Percentiles rank a stretch among this genome's conserved stretches.
phyloP scores from a whole-genome alignment of 1,139 yeast genomes.

The Debaryomyces sp. region DNA sequence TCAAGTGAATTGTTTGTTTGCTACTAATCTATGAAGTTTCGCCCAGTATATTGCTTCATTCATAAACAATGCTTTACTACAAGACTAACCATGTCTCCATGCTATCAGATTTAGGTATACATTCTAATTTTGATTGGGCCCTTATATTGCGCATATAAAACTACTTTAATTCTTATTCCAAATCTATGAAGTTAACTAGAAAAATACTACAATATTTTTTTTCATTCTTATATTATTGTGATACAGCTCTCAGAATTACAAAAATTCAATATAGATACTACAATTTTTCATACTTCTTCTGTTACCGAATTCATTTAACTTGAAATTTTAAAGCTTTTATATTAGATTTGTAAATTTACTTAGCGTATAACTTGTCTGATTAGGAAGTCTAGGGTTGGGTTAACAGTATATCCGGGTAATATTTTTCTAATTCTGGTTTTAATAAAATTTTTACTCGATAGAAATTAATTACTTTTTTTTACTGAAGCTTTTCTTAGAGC shows the following conservation, averaged over 20 bases:
- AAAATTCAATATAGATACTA: neutral
- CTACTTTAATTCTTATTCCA: neutral
- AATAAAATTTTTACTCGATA: neutral
- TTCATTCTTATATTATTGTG: neutral
- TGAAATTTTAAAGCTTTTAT: no score
- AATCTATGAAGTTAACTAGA: neutral
- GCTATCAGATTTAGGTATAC: neutral
- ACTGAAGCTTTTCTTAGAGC: neutral
- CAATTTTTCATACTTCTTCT: no score
- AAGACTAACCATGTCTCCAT: neutral
- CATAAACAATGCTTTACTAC: neutral
- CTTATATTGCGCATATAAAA: slow-evolving; percentile 1
- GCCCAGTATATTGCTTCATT: neutral
- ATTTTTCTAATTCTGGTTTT: neutral
- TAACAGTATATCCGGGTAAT: neutral
- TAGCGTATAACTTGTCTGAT: neutral
- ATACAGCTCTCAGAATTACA: neutral
- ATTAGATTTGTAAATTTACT: neutral
- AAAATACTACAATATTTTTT: neutral
- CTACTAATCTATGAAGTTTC: neutral
- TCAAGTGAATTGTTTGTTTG: neutral
- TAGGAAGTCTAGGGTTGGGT: neutral
- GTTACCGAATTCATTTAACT: no score
- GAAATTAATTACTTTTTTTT: neutral
- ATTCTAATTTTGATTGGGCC: neutral